phyloP scores from a whole-genome alignment of 2,329 filamentous ascomycete genomes.

The Talaromyces rugulosus region DNA sequence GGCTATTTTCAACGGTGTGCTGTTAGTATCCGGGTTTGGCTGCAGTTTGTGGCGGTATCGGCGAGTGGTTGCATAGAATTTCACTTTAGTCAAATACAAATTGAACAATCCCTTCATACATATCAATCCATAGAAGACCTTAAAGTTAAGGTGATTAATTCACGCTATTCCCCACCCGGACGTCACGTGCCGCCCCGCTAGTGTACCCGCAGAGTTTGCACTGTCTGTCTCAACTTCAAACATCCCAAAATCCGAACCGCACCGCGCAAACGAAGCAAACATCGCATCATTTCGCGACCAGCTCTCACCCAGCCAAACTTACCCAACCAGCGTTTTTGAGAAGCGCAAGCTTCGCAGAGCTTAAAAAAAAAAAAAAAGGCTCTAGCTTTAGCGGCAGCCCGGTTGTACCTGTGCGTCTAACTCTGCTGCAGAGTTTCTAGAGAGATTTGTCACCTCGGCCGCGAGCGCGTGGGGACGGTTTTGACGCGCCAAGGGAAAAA shows the following conservation, averaged over 20 bases:
- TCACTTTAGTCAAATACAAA: neutral
- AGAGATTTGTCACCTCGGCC: neutral
- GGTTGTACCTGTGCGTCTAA: too few species aligned
- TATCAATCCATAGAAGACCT: too few species aligned
- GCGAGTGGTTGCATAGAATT: neutral
- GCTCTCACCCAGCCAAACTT: neutral
- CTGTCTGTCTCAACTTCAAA: conserved; percentile 38
- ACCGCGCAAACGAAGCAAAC: conserved; percentile 15
- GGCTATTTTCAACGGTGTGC: conserved; percentile 74
- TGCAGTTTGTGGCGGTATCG: conserved; percentile 19
- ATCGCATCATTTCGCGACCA: conserved; percentile 10
- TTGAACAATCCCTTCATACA: too few species aligned
- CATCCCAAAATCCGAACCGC: conserved; percentile 32
- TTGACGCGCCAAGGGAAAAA: neutral
- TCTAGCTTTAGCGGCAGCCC: too few species aligned
- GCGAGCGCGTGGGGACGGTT: neutral
- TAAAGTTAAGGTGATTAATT: too few species aligned
- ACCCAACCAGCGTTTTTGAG: neutral
- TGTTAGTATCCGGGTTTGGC: conserved; percentile 48
- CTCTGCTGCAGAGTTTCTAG: neutral
- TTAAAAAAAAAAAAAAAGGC: neutral
- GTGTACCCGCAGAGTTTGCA: conserved; percentile 28
- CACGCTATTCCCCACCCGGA: neutral
- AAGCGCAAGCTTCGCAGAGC: neutral
- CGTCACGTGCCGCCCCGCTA: neutral